Conservation (phyloP, 2,329 filamentous ascomycete species). For the Pseudopithomyces chartarum region DNA sequence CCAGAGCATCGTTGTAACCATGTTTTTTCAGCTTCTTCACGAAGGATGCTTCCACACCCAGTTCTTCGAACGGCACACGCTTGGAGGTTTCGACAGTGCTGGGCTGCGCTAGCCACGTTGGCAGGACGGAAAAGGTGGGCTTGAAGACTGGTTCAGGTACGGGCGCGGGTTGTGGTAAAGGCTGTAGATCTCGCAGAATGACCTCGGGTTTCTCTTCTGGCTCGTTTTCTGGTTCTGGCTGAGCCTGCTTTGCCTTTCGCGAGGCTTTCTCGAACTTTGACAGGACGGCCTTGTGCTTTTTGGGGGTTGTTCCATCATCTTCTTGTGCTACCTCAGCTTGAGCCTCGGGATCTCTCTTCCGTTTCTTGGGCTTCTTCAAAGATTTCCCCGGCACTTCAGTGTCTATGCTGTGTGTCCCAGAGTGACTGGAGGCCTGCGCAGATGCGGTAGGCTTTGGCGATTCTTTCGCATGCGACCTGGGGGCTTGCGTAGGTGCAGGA, state of each 20-base stretch:
- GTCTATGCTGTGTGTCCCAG: slow-evolving; percentile 5
- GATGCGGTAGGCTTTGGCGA: background rate
- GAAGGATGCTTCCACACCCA: slow-evolving; percentile 67
- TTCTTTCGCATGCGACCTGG: background rate
- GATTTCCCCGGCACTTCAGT: slow-evolving; percentile 7
- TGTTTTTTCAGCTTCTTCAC: slow-evolving; percentile 68
- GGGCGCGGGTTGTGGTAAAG: slow-evolving; percentile 77
- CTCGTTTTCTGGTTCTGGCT: slow-evolving; percentile 41
- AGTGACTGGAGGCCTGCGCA: background rate
- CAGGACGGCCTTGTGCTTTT: slow-evolving; percentile 48
- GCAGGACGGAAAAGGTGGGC: slow-evolving; percentile 77
- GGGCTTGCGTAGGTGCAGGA: background rate
- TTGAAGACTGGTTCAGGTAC: slow-evolving; percentile 61
- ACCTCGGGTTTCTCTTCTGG: slow-evolving; percentile 25
- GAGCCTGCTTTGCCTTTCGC: slow-evolving; percentile 29
- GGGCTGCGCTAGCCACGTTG: slow-evolving; percentile 78
- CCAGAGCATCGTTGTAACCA: slow-evolving; percentile 73
- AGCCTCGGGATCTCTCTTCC: slow-evolving; percentile 35
- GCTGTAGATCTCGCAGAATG: slow-evolving; percentile 74
- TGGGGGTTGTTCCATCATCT: slow-evolving; percentile 27
- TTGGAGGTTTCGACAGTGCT: slow-evolving; percentile 68
- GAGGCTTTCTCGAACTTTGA: slow-evolving; percentile 52
- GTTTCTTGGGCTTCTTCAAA: slow-evolving; percentile 42
- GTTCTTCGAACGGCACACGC: slow-evolving; percentile 64
- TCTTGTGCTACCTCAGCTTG: slow-evolving; percentile 32